phyloP scores from a whole-genome alignment of 305 asterid species.

The Euphrasia arctica region DNA sequence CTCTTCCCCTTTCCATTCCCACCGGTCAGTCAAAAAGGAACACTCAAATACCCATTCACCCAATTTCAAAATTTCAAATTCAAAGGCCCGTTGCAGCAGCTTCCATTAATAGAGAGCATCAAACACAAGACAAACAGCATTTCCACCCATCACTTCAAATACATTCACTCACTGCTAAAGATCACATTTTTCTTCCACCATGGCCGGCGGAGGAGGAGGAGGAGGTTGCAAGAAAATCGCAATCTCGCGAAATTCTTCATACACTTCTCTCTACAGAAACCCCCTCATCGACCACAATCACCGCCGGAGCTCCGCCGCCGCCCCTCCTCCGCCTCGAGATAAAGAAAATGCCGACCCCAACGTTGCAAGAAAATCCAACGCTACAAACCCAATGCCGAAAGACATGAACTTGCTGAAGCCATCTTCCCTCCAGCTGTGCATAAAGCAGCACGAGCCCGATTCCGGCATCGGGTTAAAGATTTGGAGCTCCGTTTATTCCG shows the following conservation, averaged over 20 bases:
- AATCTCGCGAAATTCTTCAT: conserved; percentile 45
- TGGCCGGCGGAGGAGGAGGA: conserved; percentile 32
- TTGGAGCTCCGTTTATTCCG: conserved; percentile 45
- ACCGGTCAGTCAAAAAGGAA: no score
- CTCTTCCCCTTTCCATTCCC: no score
- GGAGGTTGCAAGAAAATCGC: conserved; percentile 45
- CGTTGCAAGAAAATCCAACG: conserved; percentile 18
- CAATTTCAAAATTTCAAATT: conserved; percentile 64
- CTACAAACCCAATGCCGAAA: conserved; percentile 21
- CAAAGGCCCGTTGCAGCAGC: conserved; percentile 46
- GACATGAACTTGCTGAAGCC: conserved; percentile 39
- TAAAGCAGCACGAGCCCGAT: conserved; percentile 58
- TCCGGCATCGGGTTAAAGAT: conserved; percentile 43
- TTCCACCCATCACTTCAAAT: conserved; percentile 5
- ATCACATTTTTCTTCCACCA: conserved; percentile 19
- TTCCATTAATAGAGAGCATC: conserved; percentile 28
- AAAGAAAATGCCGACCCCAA: conserved; percentile 54
- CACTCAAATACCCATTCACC: background rate
- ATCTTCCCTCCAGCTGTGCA: conserved; percentile 64
- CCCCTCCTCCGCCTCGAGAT: conserved; percentile 30
- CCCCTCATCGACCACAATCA: conserved; percentile 59
- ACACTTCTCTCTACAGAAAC: conserved; percentile 52
- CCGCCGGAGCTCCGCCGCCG: conserved; percentile 39
- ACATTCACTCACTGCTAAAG: background rate
- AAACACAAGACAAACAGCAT: conserved; percentile 27